Evolutionary conservation across 257 asterid genomes (phyloP).

Genomic region (Haberlea rhodopensis): DNA sequence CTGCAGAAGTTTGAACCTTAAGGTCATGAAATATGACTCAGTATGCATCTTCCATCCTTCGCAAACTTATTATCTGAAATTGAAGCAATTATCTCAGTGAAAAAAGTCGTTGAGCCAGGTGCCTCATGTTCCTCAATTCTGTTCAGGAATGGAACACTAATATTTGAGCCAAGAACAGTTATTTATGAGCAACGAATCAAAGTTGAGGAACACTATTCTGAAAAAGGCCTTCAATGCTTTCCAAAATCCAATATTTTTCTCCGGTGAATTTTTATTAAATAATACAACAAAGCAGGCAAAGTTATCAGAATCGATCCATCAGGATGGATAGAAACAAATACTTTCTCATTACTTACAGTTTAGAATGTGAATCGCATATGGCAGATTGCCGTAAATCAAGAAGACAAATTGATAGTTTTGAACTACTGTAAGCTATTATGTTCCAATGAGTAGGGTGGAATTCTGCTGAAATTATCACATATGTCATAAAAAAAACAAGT

Average conservation of each 20-base stretch:
- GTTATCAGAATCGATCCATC: constrained; percentile 19
- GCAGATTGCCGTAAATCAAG: constrained; percentile 99
- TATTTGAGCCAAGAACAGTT: constrained; percentile 18
- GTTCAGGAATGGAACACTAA: constrained; percentile 31
- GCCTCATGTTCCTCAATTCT: constrained; percentile 88
- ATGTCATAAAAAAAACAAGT: constrained; percentile 52
- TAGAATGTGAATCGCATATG: constrained; percentile 91
- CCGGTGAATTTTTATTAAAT: constrained; percentile 1
- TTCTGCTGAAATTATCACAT: constrained; percentile 98
- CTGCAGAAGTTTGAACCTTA: too few species aligned
- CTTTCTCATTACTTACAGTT: constrained; percentile 53
- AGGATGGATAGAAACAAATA: constrained; percentile 16
- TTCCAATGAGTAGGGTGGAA: constrained; percentile 98
- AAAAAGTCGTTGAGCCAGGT: constrained; percentile 82
- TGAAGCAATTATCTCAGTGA: constrained; percentile 86
- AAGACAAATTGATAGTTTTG: constrained; percentile 96
- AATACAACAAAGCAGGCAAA: constrained; percentile 22
- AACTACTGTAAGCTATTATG: constrained; percentile 93
- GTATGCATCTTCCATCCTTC: constrained; percentile 68
- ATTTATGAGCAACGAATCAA: constrained; percentile 5
- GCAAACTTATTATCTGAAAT: constrained; percentile 83
- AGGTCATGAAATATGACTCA: constrained; percentile 91
- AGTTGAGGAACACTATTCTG: constrained; percentile 22
- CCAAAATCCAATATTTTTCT: constrained; percentile 21
- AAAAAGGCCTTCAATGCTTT: constrained; percentile 11